Conservation (phyloP, 2,329 filamentous ascomycete genomes). For the Aquanectria penicillioides region DNA sequence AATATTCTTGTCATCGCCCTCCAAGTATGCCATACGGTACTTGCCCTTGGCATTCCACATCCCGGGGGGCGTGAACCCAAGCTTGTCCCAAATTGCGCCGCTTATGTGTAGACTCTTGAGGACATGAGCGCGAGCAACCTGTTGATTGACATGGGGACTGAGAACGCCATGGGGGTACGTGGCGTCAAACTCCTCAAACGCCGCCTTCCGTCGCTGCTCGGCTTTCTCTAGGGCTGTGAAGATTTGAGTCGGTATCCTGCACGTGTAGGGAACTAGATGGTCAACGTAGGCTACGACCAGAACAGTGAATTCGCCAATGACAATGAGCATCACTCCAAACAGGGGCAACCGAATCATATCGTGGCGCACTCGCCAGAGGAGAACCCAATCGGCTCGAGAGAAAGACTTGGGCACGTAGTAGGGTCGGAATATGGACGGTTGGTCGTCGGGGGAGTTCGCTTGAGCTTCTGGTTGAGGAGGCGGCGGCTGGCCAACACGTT, state of each 20-base stretch:
- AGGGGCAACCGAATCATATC: conserved; percentile 82
- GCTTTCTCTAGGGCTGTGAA: conserved; percentile 63
- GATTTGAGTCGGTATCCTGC: conserved; percentile 82
- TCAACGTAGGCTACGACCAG: conserved; percentile 78
- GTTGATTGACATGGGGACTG: conserved; percentile 43
- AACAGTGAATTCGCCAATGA: conserved; percentile 89
- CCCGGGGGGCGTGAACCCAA: conserved; percentile 57
- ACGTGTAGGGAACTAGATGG: conserved; percentile 79
- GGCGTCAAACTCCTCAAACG: conserved; percentile 56
- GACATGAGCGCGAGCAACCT: conserved; percentile 49
- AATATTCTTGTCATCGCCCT: conserved; percentile 77
- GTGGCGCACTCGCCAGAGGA: conserved; percentile 72
- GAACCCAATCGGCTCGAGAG: conserved; percentile 76
- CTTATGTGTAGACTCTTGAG: conserved; percentile 57
- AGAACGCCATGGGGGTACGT: conserved; percentile 48
- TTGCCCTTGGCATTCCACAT: conserved; percentile 65
- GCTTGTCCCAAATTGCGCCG: conserved; percentile 59
- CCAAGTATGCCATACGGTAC: conserved; percentile 70
- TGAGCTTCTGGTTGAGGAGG: conserved; percentile 57
- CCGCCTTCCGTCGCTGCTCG: conserved; percentile 61
- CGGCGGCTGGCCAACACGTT: conserved; percentile 76
- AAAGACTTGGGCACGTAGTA: conserved; percentile 47
- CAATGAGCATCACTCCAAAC: conserved; percentile 78
- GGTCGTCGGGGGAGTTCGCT: conserved; percentile 63
- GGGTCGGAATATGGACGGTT: conserved; percentile 52